Evolutionary conservation across 352 stramenopile genomes (phyloP).

Genomic region (Phytophthora sp.): DNA sequence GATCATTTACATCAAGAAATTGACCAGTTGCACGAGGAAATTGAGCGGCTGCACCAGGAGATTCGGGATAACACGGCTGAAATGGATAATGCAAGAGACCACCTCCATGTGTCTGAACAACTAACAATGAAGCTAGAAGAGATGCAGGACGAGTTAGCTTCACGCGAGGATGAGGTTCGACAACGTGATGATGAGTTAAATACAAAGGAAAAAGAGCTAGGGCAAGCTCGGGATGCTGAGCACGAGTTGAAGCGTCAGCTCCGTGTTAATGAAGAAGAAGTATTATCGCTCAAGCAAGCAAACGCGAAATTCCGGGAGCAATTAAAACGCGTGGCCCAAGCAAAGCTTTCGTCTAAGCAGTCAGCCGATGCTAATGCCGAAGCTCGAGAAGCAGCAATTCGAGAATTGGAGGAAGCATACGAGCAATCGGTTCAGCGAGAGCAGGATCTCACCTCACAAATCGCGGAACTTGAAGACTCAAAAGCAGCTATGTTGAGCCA

Average conservation of each 20-base stretch:
- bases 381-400: conserved; percentile 18
- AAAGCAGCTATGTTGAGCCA: conserved; percentile 38
- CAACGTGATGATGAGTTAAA: conserved; percentile 39
- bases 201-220: conserved; percentile 32
- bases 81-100: conserved; percentile 43
- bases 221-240: conserved; percentile 17
- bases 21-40: conserved; percentile 32
- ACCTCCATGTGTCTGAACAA: conserved; percentile 48
- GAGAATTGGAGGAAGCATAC: conserved; percentile 34
- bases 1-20: conserved; percentile 27
- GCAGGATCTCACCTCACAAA: conserved; percentile 36
- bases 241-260: conserved; percentile 29
- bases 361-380: conserved; percentile 13
- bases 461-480: conserved; percentile 44
- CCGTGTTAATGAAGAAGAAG: conserved; percentile 33
- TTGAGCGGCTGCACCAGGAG: conserved; percentile 36
- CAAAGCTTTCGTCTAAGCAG: conserved; percentile 27
- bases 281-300: conserved; percentile 30
- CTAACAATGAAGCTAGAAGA: conserved; percentile 56
- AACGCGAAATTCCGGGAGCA: conserved; percentile 35
- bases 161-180: conserved; percentile 34
- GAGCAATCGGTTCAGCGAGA: conserved; percentile 41
- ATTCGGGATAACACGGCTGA: conserved; percentile 51
- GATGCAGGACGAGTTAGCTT: conserved; percentile 38
- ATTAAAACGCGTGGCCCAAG: conserved; percentile 32